Evolutionary conservation across 345 rosid species (phyloP).

Genomic region (Eutrema heterophyllum): DNA sequence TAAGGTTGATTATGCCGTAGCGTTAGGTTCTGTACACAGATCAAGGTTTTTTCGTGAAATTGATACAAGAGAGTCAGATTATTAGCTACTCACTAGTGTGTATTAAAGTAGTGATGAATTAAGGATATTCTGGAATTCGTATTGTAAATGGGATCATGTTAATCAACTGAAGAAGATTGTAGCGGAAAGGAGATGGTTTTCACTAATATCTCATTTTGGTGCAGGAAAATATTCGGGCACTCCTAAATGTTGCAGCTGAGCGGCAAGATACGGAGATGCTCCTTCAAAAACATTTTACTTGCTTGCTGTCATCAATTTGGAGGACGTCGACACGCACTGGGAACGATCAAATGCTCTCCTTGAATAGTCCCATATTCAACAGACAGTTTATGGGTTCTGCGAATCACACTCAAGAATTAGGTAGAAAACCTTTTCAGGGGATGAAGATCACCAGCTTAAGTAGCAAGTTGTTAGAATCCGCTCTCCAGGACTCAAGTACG

Average conservation of each 20-base stretch:
- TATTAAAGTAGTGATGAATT: constrained; percentile 2
- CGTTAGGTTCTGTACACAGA: background rate
- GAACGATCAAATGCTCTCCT: constrained; percentile 30
- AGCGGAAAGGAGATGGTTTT: constrained; percentile 11
- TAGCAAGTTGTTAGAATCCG: constrained; percentile 58
- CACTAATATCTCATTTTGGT: constrained; percentile 19
- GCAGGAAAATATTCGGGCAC: constrained; percentile 80
- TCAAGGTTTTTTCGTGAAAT: background rate
- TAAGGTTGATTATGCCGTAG: constrained; percentile 33
- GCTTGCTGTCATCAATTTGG: constrained; percentile 84
- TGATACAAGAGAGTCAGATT: background rate
- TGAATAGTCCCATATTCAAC: constrained; percentile 45
- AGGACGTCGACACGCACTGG: constrained; percentile 37
- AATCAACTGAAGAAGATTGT: constrained; percentile 1
- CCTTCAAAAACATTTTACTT: constrained; percentile 87
- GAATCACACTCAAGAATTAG: constrained; percentile 35
- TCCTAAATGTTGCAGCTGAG: constrained; percentile 66
- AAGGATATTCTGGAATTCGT: background rate
- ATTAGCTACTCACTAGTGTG: background rate
- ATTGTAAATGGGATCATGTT: background rate
- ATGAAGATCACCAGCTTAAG: constrained; percentile 52
- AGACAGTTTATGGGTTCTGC: constrained; percentile 45
- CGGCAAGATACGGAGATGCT: constrained; percentile 84
- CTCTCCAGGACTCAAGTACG: constrained; percentile 56
- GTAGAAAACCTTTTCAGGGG: constrained; percentile 41